Evolutionary conservation across 441 rosid genomes (phyloP), one percentile per base, ranked within the genome.

Genomic region (Hura crepitans): DNA sequence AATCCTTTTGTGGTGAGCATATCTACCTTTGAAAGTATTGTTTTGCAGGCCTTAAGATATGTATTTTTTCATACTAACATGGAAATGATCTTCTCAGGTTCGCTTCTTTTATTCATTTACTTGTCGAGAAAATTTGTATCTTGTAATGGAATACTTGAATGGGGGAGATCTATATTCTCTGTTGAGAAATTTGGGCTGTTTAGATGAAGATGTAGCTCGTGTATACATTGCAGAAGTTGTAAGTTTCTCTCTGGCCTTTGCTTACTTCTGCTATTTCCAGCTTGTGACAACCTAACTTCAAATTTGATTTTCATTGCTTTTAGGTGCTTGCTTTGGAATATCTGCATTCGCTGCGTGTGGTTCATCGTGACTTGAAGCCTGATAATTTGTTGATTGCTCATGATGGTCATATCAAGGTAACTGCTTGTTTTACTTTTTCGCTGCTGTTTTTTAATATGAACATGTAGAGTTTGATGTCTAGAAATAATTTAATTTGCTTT

Each of bases 321-420:
- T 67, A 94, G 99, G 99, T 94, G 69, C 99, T 94, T 81, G 99
- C 99, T 69, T 79, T 94, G 85, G 99, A 94, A 78, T 94, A 94
- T 78, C 78, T 94, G 74, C 99, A 94, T 77, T 95, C 99, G 35
- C 77, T 85, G 75, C 87, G 87, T 68, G 97, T 96, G 74, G 98
- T 96, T 85, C 99, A 96, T 83, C 97, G 98, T 79, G 99, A 96
- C 86, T 74, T 96, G 91, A 93, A 96, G 89, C 99, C 99, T 46
- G 99, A 96, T 83, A 93, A 93, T 84, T 80, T 96, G 83, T 84
- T 96, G 86, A 96, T 96, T 75, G 98, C 99, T 22, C 99, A 96
- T 74, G 99, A 96, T 86, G 98, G 99, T 72, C 99, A 96, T 81
- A 90, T 93, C 83, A 96, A 96, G 98, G 99, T 96, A 87, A 51